Conservation (phyloP, 176 grass and related monocot genomes). For the Triticum turgidum region DNA sequence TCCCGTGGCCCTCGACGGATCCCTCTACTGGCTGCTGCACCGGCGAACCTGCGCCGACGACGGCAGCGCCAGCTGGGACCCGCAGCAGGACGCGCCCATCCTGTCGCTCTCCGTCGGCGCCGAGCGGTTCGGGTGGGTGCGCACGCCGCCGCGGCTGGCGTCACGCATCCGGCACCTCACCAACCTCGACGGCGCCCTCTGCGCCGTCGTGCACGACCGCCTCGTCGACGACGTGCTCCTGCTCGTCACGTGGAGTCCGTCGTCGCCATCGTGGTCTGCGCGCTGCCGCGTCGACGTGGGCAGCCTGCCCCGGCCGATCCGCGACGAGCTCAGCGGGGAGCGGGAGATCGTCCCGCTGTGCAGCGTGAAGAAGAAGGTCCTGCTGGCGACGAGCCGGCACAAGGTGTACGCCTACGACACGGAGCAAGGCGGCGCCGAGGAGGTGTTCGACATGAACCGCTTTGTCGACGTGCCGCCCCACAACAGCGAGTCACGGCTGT, state of each 20-base stretch:
- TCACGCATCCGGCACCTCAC: background rate
- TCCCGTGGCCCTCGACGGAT: background rate
- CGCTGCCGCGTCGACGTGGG: background rate
- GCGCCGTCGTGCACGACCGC: background rate
- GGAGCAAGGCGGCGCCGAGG: background rate
- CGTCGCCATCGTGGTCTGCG: background rate
- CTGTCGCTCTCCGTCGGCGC: background rate
- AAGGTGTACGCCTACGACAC: conserved; percentile 7
- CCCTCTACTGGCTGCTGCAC: conserved; percentile 10
- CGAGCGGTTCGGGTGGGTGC: background rate
- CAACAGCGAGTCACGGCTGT: background rate
- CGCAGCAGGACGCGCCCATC: background rate
- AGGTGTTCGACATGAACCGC: background rate
- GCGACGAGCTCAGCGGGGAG: background rate
- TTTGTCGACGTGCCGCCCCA: background rate
- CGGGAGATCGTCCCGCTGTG: background rate
- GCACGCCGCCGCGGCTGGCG: background rate
- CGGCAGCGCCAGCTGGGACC: background rate
- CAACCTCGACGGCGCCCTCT: background rate
- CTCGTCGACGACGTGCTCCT: background rate
- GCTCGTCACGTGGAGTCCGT: background rate
- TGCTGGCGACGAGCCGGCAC: conserved; percentile 19
- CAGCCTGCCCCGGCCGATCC: background rate
- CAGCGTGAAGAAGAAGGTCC: background rate
- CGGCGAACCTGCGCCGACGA: background rate